A percentile compares a stretch with the other conserved stretches of the same genome.
phyloP scores from a whole-genome alignment of 1,284 basidiomycete genomes.

The Peniophora sp. region DNA sequence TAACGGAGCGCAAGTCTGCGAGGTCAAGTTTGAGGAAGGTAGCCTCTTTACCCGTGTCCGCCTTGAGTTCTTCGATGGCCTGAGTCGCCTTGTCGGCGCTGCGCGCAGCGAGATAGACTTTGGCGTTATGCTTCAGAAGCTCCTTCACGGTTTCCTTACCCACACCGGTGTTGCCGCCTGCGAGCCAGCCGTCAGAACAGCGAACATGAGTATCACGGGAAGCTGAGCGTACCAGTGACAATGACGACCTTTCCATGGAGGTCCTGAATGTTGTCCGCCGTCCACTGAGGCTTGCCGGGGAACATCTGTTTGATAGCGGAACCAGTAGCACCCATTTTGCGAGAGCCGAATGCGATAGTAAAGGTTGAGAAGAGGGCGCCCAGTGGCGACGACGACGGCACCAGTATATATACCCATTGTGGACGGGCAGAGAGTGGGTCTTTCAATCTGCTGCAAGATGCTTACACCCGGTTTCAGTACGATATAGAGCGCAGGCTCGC shows the following conservation, averaged over 20 bases:
- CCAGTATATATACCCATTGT: no score
- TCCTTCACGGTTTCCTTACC: slow-evolving; percentile 4
- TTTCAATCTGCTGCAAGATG: background rate
- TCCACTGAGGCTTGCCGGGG: background rate
- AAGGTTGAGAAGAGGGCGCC: no score
- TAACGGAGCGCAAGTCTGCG: slow-evolving; percentile 33
- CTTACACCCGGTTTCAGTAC: no score
- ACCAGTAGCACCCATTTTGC: no score
- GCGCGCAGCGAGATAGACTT: slow-evolving; percentile 3
- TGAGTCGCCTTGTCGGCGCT: slow-evolving; percentile 10
- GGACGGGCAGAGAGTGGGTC: no score
- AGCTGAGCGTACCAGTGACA: background rate
- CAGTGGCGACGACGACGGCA: no score
- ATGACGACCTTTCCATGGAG: background rate
- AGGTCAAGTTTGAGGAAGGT: slow-evolving; percentile 45
- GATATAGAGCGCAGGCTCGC: no score
- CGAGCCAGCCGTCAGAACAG: no score
- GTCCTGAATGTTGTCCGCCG: background rate
- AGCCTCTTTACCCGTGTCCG: slow-evolving; percentile 26
- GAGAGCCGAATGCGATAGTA: no score
- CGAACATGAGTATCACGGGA: background rate
- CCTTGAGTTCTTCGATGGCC: slow-evolving; percentile 34
- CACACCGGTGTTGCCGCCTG: slow-evolving; percentile 2
- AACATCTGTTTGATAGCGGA: background rate
- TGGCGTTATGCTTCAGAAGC: slow-evolving; percentile 2